These are phyloP conservation scores for Austroboletus eburneus DNA, from an alignment of 768 basidiomycete species.

Conservation along the genomic window DNA sequence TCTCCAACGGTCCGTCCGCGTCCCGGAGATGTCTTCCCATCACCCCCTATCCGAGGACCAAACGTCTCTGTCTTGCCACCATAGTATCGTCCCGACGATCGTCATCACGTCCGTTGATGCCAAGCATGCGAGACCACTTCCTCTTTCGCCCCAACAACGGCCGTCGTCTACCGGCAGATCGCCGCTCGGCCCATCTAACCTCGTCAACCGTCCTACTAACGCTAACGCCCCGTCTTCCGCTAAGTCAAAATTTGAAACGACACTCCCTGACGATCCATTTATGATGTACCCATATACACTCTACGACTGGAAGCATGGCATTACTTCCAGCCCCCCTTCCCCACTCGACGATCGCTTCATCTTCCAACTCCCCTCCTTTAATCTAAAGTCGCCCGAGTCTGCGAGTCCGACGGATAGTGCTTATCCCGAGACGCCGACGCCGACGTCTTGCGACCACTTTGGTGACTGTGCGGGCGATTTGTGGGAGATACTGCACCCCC, in stretches of 20 bases:
- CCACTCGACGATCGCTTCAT: background rate
- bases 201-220: conserved; percentile 7
- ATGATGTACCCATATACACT: background rate
- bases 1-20: background rate
- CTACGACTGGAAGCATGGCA: background rate
- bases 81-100: conserved; percentile 18
- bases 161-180: conserved; percentile 1
- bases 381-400: background rate
- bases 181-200: conserved; percentile 12
- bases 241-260: background rate
- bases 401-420: background rate
- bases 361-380: conserved; percentile 15
- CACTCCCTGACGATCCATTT: conserved; percentile 16
- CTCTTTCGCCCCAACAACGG: conserved; percentile 6
- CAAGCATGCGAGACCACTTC: conserved; percentile 20
- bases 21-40: background rate
- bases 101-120: conserved; percentile 25
- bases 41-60: background rate
- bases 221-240: background rate
- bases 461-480: conserved; percentile 22
- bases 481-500: conserved; percentile 25
- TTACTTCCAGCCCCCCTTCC: background rate
- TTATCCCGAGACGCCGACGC: conserved; percentile 25
- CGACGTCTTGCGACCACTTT: conserved; percentile 21
- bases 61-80: background rate